A percentile compares a stretch with the other conserved stretches of the same genome.
These are phyloP conservation scores for Jaminaea rosea DNA, from an alignment of 1,284 basidiomycete species.

Conservation along the genomic window DNA sequence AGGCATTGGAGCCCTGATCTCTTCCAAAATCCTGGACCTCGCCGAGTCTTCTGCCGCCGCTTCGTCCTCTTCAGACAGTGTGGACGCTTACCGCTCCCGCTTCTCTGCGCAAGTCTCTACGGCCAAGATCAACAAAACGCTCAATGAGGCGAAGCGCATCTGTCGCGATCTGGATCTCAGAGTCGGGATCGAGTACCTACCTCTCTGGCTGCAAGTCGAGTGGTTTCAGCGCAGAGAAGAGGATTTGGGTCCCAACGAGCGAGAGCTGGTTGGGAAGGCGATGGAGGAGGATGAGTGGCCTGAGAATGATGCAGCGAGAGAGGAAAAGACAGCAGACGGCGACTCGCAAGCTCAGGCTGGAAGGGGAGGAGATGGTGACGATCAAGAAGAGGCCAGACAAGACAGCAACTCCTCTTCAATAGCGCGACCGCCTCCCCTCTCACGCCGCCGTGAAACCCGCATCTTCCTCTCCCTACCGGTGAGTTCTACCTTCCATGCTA, in stretches of 20 bases:
- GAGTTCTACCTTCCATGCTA: no score
- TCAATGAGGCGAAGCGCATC: no score
- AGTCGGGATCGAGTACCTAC: constrained; percentile 6
- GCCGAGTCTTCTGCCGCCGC: no score
- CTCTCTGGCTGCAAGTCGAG: constrained; percentile 10
- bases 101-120: no score
- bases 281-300: neutral
- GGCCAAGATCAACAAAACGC: no score
- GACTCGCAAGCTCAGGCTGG: neutral
- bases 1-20: no score
- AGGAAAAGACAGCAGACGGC: neutral
- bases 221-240: neutral
- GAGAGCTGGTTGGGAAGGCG: constrained; percentile 5
- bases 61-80: no score
- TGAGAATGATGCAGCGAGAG: no score
- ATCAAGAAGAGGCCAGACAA: neutral
- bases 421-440: neutral
- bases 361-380: neutral
- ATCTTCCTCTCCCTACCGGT: constrained; percentile 6
- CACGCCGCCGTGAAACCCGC: neutral
- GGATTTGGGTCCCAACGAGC: neutral
- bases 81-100: no score
- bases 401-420: neutral
- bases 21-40: no score
- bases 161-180: no score